Evolutionary conservation across 1,284 basidiomycete species (phyloP).

Genomic region (Mycena sp.): DNA sequence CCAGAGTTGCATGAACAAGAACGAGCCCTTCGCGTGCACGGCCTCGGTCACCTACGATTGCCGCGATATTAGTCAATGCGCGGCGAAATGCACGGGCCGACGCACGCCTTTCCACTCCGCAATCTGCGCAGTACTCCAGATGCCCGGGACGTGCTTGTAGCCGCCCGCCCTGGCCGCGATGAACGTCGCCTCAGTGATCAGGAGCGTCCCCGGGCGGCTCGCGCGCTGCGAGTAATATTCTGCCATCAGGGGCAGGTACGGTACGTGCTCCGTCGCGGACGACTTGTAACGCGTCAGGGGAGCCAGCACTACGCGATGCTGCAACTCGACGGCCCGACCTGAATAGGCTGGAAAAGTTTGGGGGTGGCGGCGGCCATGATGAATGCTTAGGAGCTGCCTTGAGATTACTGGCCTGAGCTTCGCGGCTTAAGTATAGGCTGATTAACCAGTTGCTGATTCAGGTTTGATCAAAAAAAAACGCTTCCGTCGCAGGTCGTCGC

Average conservation of each 20-base stretch:
- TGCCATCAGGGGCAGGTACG: slow-evolving; percentile 26
- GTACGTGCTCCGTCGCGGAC: slow-evolving; percentile 16
- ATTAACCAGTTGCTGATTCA: too few relatives aligned
- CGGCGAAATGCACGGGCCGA: background rate
- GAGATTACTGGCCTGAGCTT: too few relatives aligned
- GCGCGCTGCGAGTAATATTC: slow-evolving; percentile 46
- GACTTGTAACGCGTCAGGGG: slow-evolving; percentile 27
- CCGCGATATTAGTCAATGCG: background rate
- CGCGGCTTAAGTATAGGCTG: too few relatives aligned
- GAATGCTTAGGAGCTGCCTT: too few relatives aligned
- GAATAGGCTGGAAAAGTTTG: slow-evolving; percentile 24
- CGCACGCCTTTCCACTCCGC: slow-evolving; percentile 42
- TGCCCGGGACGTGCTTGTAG: slow-evolving; percentile 37
- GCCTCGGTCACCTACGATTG: slow-evolving; percentile 34
- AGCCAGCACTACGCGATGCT: slow-evolving; percentile 31
- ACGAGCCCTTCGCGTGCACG: slow-evolving; percentile 51
- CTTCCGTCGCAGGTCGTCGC: too few relatives aligned
- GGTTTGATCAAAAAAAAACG: too few relatives aligned
- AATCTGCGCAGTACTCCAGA: slow-evolving; percentile 41
- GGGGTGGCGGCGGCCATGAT: slow-evolving; percentile 5
- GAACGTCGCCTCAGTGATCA: slow-evolving; percentile 45
- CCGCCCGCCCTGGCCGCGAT: slow-evolving; percentile 31
- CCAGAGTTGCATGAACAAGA: slow-evolving; percentile 58
- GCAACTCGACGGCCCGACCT: slow-evolving; percentile 17
- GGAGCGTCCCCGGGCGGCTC: slow-evolving; percentile 37